Base-by-base conservation (phyloP, 371 early-diverging fungal species). In the Syncephalastrum racemosum region DNA sequence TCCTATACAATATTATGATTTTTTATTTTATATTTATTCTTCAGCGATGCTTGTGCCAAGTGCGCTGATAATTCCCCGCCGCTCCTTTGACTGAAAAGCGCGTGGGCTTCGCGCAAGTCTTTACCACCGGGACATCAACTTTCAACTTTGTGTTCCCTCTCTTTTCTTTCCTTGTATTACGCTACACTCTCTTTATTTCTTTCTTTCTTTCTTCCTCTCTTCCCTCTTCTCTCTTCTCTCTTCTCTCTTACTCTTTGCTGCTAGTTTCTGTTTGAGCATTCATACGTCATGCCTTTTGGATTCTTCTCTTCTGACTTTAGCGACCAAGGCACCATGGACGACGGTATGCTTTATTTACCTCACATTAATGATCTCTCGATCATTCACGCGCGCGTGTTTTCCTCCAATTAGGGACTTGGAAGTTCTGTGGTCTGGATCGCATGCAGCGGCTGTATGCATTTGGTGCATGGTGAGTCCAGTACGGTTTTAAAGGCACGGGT, bases 401-500 rank as follows among this genome's bases (percentile, higher is more conserved):
- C 6, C 27, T 27, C 27, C 7, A 2, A 22, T 43, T 50, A 75
- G 78, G 78, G 10, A 72, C 61, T 53, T 78, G 79, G 79, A 58
- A 70, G 47, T 79, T 71, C 63, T 75, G 73, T 64, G 76, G 79
- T 43, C 79, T 96, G 46, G 82, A 84, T 46, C 76, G 90, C 31
- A 93, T 86, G 25, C 90, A 95, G 62, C 86, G 97, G 46, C 79
- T 94, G 39, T 93, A 90, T 75, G 97, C 92, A 4, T 96, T 94
- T 73, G 95, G 92, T 67, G 77, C 71, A 27, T 88, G 88, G 86
- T 84, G 79, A 61, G 57, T 19, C 12, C 23, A 50, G 14, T n/a
- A 16, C 4, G n/a, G 8, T 6, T 14, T 39, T 25, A 40, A n/a
- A 19, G 22, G 36, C 36, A 16, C 15, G 41, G 5, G 5, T 31